Percentiles rank a stretch among this genome's conserved stretches.
phyloP scores from a whole-genome alignment of 495 filamentous ascomycete species.

The Collariella sp. region DNA sequence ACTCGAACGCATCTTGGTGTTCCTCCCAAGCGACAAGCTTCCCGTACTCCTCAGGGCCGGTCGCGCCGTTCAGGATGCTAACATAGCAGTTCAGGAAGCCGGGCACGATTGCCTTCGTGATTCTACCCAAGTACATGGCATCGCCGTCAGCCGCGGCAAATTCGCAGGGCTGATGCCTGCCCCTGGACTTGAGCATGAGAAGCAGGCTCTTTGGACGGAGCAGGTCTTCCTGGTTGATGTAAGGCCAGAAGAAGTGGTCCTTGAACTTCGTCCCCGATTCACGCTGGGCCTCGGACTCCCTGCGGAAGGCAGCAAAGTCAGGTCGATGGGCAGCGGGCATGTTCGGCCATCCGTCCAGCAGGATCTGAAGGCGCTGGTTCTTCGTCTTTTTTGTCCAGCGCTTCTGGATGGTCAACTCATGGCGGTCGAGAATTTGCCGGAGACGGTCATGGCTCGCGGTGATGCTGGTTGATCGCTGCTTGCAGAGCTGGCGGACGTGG shows the following conservation, averaged over 20 bases:
- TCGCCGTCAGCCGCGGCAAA: conserved; percentile 37
- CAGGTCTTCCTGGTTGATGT: conserved; percentile 53
- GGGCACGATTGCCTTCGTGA: conserved; percentile 24
- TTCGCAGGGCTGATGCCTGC: conserved; percentile 33
- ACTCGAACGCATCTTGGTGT: conserved; percentile 3
- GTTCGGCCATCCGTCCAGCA: conserved; percentile 39
- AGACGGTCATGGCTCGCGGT: not conserved
- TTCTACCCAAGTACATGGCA: conserved; percentile 21
- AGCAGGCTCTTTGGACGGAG: conserved; percentile 32
- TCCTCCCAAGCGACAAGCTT: conserved; percentile 36
- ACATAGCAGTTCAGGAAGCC: conserved; percentile 31
- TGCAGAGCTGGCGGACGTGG: not conserved
- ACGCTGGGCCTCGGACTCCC: conserved; percentile 12
- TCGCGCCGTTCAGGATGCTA: conserved; percentile 36
- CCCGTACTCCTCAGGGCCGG: conserved; percentile 35
- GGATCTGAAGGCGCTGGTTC: conserved; percentile 32
- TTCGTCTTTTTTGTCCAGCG: conserved; percentile 44
- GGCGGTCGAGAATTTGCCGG: conserved; percentile 29
- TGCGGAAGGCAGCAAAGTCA: conserved; percentile 39
- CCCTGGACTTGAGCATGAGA: conserved; percentile 43
- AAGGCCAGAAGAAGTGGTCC: conserved; percentile 39
- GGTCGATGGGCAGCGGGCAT: conserved; percentile 45
- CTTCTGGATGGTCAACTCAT: conserved; percentile 39
- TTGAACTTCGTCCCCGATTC: conserved; percentile 5
- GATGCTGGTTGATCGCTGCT: not conserved